Conservation (phyloP, 441 rosid genomes). For the Sinapis alba region DNA sequence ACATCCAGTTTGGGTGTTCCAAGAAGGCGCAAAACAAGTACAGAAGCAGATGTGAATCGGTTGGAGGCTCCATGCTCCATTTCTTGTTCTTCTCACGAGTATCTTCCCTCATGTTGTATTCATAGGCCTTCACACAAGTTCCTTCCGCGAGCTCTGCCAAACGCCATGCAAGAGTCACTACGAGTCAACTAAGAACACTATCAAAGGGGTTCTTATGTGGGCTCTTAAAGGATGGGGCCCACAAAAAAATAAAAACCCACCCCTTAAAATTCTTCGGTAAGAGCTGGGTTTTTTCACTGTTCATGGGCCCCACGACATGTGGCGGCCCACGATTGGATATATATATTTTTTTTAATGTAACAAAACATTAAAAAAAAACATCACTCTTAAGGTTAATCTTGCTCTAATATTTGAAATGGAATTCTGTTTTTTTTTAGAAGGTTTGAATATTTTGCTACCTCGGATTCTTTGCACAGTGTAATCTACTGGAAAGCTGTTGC, state of each 20-base stretch:
- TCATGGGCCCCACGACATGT: too few species aligned
- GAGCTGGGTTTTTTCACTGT: too few species aligned
- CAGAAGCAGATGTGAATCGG: conserved; percentile 88
- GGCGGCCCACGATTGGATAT: too few species aligned
- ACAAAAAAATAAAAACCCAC: too few species aligned
- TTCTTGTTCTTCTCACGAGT: conserved; percentile 69
- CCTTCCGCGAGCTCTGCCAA: conserved; percentile 87
- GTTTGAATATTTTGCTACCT: conserved; percentile 44
- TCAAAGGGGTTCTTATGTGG: too few species aligned
- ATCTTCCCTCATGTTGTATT: conserved; percentile 72
- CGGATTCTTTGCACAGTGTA: conserved; percentile 74
- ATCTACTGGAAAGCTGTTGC: conserved; percentile 68
- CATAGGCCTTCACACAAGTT: conserved; percentile 89
- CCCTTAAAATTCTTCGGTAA: too few species aligned
- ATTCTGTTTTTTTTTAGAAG: background rate
- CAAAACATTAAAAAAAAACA: too few species aligned
- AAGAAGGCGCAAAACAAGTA: conserved; percentile 90
- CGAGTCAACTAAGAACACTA: background rate
- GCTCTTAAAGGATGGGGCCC: too few species aligned
- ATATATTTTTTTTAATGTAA: too few species aligned
- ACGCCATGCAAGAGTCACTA: conserved; percentile 27
- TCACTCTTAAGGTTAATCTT: too few species aligned
- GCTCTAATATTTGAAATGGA: background rate
- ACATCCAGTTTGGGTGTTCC: conserved; percentile 98
- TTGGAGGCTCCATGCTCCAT: conserved; percentile 80